Evolutionary conservation across 345 rosid species (phyloP).

Genomic region (Linum trigynum): DNA sequence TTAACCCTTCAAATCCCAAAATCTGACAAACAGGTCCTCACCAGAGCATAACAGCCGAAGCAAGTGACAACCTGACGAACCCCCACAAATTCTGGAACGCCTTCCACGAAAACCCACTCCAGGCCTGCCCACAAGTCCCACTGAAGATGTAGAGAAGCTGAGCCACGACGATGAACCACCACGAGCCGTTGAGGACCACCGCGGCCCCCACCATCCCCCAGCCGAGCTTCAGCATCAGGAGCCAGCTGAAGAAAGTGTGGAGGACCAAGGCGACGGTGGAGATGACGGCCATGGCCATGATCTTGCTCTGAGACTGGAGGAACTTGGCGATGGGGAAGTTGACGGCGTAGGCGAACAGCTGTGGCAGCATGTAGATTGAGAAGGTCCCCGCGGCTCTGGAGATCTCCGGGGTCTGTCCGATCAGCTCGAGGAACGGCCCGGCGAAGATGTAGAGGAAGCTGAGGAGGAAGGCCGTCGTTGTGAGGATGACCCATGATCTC

Average conservation of each 20-base stretch:
- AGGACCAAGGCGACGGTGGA: no score
- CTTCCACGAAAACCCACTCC: no score
- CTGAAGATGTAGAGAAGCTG: no score
- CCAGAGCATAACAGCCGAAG: no score
- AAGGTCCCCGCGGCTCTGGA: slow-evolving; percentile 62
- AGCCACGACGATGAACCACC: slow-evolving; percentile 20
- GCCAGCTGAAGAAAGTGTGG: not conserved
- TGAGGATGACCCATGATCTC: slow-evolving; percentile 82
- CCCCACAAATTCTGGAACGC: no score
- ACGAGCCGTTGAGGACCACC: slow-evolving; percentile 20
- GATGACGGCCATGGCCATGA: no score
- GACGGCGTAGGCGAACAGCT: slow-evolving; percentile 60
- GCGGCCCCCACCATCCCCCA: slow-evolving; percentile 38
- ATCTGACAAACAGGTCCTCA: no score
- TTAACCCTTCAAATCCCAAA: no score
- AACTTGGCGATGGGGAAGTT: slow-evolving; percentile 81
- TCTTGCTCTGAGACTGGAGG: slow-evolving; percentile 68
- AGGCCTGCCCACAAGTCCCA: no score
- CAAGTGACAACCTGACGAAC: no score
- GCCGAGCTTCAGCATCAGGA: slow-evolving; percentile 4
- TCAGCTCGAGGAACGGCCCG: slow-evolving; percentile 31
- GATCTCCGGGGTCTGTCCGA: slow-evolving; percentile 63
- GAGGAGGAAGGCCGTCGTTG: slow-evolving; percentile 45
- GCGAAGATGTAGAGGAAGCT: slow-evolving; percentile 58
- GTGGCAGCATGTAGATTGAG: slow-evolving; percentile 81